Conservation (phyloP, 148 eudicot genomes). For the Gaultheria prostrata region DNA sequence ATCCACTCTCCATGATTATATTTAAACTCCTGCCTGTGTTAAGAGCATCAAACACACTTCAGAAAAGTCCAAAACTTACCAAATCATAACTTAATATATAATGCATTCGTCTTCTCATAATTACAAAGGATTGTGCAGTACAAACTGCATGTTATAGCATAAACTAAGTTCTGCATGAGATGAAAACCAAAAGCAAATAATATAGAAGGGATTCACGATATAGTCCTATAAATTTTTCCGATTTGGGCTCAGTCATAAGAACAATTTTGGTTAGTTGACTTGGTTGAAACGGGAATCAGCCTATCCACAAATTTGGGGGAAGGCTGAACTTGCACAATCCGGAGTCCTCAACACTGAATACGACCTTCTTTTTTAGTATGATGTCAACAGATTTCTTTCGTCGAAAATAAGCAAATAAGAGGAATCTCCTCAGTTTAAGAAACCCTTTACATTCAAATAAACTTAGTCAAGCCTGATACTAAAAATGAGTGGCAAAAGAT, state of each 20-base stretch:
- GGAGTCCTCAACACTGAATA: background rate
- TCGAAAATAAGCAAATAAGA: background rate
- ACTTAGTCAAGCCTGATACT: background rate
- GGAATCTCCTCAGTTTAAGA: background rate
- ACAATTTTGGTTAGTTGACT: background rate
- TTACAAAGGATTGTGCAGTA: background rate
- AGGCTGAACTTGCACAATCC: background rate
- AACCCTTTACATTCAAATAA: background rate
- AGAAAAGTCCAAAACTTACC: background rate
- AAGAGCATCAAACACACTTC: background rate
- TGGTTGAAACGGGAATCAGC: background rate
- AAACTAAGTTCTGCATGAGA: background rate
- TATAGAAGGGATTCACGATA: background rate
- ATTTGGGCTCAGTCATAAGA: background rate
- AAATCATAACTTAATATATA: background rate
- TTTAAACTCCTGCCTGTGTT: conserved; percentile 71
- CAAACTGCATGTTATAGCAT: background rate
- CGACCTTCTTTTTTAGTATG: background rate
- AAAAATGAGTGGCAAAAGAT: background rate
- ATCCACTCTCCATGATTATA: conserved; percentile 81
- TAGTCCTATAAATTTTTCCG: background rate
- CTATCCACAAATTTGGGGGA: conserved; percentile 1
- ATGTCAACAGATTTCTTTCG: background rate
- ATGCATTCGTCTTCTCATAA: background rate
- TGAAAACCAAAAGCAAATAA: background rate